Percentiles rank a stretch among this genome's conserved stretches.
These are phyloP conservation scores for Pseudocercospora fijiensis DNA, from an alignment of 2,329 filamentous ascomycete species.

Conservation along the genomic window DNA sequence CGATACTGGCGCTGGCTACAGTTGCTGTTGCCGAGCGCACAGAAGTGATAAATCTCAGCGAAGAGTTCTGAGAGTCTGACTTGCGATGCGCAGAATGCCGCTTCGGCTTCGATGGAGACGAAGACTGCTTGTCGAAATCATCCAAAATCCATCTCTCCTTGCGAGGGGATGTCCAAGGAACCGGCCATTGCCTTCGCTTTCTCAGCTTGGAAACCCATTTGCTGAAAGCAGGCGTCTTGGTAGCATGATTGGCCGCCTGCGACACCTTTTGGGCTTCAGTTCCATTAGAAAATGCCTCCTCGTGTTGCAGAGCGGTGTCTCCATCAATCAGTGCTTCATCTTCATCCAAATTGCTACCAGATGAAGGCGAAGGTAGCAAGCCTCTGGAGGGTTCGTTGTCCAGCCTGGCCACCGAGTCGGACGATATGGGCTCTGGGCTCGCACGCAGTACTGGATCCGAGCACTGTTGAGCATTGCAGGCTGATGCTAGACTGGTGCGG, in stretches of 20 bases:
- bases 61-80: conserved; percentile 65
- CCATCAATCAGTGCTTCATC: background rate
- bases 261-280: background rate
- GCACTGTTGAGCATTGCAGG: background rate
- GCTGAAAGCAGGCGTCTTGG: conserved; percentile 57
- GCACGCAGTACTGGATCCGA: background rate
- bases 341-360: conserved; percentile 3
- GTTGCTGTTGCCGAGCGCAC: conserved; percentile 81
- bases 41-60: conserved; percentile 74
- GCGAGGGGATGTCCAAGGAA: conserved; percentile 40
- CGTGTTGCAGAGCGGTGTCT: conserved; percentile 5
- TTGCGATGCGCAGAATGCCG: conserved; percentile 38
- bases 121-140: conserved; percentile 32
- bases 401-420: background rate
- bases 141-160: conserved; percentile 41
- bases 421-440: background rate
- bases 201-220: conserved; percentile 73
- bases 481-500: conserved; percentile 21
- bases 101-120: conserved; percentile 17
- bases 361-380: background rate
- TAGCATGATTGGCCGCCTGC: conserved; percentile 2
- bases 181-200: conserved; percentile 53
- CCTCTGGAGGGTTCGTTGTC: background rate
- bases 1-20: conserved; percentile 68
- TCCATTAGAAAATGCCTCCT: background rate